Percentiles rank a stretch among this genome's conserved stretches.
These are phyloP conservation scores for Meira miltonrushii DNA, from an alignment of 1,284 basidiomycete genomes.

Conservation along the genomic window DNA sequence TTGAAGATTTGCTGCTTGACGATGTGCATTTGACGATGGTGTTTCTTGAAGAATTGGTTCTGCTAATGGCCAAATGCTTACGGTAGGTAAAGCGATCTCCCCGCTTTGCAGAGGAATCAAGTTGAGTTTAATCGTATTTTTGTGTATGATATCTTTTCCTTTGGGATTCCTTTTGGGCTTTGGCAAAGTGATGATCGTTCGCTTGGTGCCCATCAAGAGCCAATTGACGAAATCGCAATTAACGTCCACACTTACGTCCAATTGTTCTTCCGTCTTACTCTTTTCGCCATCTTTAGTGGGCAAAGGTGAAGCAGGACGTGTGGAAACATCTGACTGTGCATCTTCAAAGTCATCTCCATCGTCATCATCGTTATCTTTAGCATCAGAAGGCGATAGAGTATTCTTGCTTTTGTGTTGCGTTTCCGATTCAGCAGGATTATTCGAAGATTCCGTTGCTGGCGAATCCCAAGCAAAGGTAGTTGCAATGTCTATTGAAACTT, in stretches of 20 bases:
- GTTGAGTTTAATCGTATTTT: not conserved
- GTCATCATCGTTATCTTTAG: conserved; percentile 22
- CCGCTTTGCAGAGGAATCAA: not conserved
- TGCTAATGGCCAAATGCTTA: not conserved
- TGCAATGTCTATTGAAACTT: not conserved
- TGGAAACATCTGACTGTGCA: not conserved
- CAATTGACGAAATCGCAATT: conserved; percentile 5
- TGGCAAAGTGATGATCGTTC: not conserved
- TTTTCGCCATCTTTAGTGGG: not conserved
- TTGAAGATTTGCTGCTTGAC: not conserved
- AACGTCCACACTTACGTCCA: not conserved
- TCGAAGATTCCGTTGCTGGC: not conserved
- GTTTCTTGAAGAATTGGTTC: not conserved
- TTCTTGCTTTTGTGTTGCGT: not conserved
- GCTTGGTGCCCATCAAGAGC: not conserved
- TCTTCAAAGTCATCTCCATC: conserved; percentile 19
- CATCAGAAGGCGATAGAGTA: too few relatives aligned
- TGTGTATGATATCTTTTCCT: too few relatives aligned
- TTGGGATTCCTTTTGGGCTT: not conserved
- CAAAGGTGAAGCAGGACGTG: too few relatives aligned
- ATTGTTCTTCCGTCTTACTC: not conserved
- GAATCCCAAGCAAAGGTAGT: conserved; percentile 1
- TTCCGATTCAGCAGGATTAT: not conserved
- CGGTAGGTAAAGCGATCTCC: not conserved
- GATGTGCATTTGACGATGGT: conserved; percentile 5